Evolutionary conservation across 2,329 filamentous ascomycete genomes (phyloP).

Genomic region (Fusarium virguliforme): DNA sequence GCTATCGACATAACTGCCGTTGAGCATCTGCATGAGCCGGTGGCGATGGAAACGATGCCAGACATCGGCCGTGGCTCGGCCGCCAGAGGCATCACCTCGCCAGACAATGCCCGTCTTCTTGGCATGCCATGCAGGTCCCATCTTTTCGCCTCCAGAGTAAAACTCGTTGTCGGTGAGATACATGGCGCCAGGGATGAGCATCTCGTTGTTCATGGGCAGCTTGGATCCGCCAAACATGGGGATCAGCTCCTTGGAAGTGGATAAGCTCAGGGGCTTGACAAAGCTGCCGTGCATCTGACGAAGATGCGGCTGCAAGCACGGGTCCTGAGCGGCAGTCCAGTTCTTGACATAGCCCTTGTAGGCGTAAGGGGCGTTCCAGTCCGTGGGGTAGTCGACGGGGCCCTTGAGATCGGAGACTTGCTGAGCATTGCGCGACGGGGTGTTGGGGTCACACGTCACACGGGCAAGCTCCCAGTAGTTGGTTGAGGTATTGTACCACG

Average conservation of each 20-base stretch:
- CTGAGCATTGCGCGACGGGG: conserved; percentile 61
- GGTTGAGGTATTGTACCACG: conserved; percentile 63
- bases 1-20: conserved; percentile 70
- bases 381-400: conserved; percentile 55
- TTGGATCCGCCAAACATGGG: conserved; percentile 77
- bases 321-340: conserved; percentile 71
- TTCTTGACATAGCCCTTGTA: conserved; percentile 69
- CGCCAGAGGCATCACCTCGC: conserved; percentile 77
- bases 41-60: conserved; percentile 82
- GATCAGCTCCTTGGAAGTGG: conserved; percentile 69
- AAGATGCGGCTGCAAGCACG: conserved; percentile 71
- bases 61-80: conserved; percentile 66
- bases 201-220: conserved; percentile 75
- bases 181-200: conserved; percentile 76
- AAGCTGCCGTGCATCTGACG: conserved; percentile 71
- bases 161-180: conserved; percentile 73
- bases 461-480: conserved; percentile 74
- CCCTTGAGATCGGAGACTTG: conserved; percentile 53
- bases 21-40: conserved; percentile 79
- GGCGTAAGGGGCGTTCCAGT: conserved; percentile 57
- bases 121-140: conserved; percentile 71
- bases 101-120: conserved; percentile 73
- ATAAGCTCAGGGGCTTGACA: conserved; percentile 67
- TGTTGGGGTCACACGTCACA: conserved; percentile 71
- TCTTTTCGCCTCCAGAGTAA: conserved; percentile 70